Base-by-base conservation (phyloP, 805 yeast genomes). In the Metschnikowia gelsemii region DNA sequence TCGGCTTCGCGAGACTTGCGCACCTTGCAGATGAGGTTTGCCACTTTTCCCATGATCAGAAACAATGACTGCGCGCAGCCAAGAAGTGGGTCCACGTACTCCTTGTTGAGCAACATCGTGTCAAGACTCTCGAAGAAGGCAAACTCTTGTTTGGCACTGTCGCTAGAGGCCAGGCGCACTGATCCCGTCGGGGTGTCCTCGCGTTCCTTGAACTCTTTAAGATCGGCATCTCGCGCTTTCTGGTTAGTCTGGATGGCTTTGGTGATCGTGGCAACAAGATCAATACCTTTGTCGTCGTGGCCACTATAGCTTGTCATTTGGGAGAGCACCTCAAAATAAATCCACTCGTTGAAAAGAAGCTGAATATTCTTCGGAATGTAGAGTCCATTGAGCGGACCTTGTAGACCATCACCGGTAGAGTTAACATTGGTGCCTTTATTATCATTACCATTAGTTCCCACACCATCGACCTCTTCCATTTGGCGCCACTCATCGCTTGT, bases 51-150 rank as follows among this genome's bases (percentile, higher is more conserved):
- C 63, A 82, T 78, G 11, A 82, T 68, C 41, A 82, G 77, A 55
- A 82, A 82, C 23, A 82, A 57, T 2, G 78, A 73, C 55, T 80
- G 86, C 0, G 81, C 82, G 56, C 84, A 79, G 2, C 89, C 89
- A 35, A 82, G 60, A 26, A 82, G 63, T 8, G 87, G 86, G 54
- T 82, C 88, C 29, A 82, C 72, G 13, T 66, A 69, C 29, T 69
- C 71, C 7, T 62, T 61, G 35, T 59, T 59, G 34, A 57, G 44
- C 42, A 61, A 56, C 43, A 70, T 62, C 4, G 64, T 51, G 29
- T 67, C 70, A 46, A 73, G 68, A 39, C 60, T 61, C n/a, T 68
- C 73, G 38, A 72, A 66, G 30, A 73, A 56, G 20, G 55, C 52
- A 35, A 59, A 56, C 1, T 31, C 38, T 8, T 40, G 43, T 11